phyloP scores from a whole-genome alignment of 2,329 filamentous ascomycete genomes.

The Hypoxylon sp. region DNA sequence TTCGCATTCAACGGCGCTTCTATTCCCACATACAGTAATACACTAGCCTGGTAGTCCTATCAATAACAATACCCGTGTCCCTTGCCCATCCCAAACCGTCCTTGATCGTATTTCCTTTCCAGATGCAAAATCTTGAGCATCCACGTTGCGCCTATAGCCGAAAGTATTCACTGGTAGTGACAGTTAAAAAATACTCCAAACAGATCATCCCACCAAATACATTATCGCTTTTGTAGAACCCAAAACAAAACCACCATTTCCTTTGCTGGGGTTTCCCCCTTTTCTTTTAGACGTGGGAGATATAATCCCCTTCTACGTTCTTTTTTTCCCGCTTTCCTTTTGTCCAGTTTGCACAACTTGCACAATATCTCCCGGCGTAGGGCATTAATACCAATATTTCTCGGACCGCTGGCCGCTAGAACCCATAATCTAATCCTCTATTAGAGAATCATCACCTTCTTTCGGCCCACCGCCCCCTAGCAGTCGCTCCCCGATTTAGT shows the following conservation, averaged over 20 bases:
- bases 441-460: constrained; percentile 12
- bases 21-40: constrained; percentile 9
- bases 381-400: not conserved
- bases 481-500: constrained; percentile 61
- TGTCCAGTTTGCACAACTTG: not conserved
- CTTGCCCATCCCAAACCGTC: not conserved
- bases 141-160: constrained; percentile 13
- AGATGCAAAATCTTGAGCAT: constrained; percentile 22
- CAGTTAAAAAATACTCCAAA: constrained; percentile 5
- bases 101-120: not conserved
- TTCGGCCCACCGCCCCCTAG: constrained; percentile 62
- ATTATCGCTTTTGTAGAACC: constrained; percentile 24
- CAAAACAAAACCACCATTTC: constrained; percentile 3
- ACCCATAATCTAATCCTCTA: not conserved
- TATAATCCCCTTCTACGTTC: not conserved
- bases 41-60: not conserved
- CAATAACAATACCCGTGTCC: constrained; percentile 4
- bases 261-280: not conserved
- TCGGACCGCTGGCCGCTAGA: not conserved
- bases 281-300: constrained; percentile 9
- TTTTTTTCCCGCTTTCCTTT: not conserved
- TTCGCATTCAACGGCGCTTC: not conserved
- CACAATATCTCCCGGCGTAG: constrained; percentile 2
- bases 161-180: constrained; percentile 4
- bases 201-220: constrained; percentile 6